These are phyloP conservation scores for Hysterangium stoloniferum DNA, from an alignment of 768 basidiomycete genomes.

Conservation along the genomic window DNA sequence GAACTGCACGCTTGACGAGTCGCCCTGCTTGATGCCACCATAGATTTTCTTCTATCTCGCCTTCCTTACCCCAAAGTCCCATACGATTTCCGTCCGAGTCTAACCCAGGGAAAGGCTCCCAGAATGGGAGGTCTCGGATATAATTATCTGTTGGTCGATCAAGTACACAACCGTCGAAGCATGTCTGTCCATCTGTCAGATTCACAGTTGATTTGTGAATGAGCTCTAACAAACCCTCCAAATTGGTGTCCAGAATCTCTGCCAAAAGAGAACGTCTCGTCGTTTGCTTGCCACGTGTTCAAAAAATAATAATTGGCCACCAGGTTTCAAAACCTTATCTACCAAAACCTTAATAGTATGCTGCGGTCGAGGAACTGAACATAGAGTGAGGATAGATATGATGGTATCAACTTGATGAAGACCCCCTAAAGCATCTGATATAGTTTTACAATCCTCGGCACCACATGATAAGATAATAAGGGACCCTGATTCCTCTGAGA, in stretches of 20 bases:
- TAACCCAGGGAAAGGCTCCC: conserved; percentile 18
- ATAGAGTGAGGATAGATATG: conserved; percentile 57
- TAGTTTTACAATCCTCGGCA: conserved; percentile 47
- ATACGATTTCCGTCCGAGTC: conserved; percentile 25
- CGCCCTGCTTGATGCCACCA: conserved; percentile 55
- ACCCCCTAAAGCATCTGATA: conserved; percentile 35
- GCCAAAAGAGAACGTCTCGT: conserved; percentile 60
- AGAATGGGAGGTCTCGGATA: neutral
- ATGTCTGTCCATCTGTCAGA: neutral
- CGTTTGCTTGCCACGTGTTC: conserved; percentile 59
- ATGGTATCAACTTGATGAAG: conserved; percentile 47
- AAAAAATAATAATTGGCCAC: conserved; percentile 57
- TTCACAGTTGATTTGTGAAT: neutral
- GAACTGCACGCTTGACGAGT: conserved; percentile 46
- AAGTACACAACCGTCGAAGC: conserved; percentile 8
- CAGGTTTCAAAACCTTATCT: conserved; percentile 48
- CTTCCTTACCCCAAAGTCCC: conserved; percentile 38
- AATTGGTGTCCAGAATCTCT: conserved; percentile 62
- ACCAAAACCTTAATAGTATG: conserved; percentile 39
- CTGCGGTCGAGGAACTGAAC: conserved; percentile 53
- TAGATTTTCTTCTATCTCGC: conserved; percentile 47
- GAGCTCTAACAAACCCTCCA: conserved; percentile 36
- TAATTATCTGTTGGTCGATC: conserved; percentile 9
- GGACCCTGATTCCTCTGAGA: conserved; percentile 41
- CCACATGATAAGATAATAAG: conserved; percentile 55